These are phyloP conservation scores for Hirschioporus abietinus DNA, from an alignment of 768 basidiomycete species.

Conservation along the genomic window DNA sequence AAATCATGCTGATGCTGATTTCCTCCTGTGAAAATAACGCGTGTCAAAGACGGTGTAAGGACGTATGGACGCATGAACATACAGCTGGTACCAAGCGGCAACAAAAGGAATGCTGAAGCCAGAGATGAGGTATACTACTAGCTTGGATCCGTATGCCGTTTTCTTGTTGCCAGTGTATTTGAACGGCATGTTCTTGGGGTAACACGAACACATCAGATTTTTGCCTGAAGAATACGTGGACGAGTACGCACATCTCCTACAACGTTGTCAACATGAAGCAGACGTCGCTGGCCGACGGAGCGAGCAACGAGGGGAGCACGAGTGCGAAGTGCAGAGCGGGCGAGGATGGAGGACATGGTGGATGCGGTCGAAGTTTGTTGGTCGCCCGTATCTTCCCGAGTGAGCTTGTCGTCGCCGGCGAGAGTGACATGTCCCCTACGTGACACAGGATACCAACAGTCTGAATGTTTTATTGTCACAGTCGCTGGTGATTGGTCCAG, in stretches of 20 bases:
- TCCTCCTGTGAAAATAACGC: constrained; percentile 33
- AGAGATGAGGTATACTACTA: constrained; percentile 38
- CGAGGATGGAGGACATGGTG: constrained; percentile 12
- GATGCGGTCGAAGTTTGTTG: background rate
- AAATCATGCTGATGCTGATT: constrained; percentile 22
- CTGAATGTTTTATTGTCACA: no score
- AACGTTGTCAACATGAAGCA: constrained; percentile 27
- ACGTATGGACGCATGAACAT: constrained; percentile 25
- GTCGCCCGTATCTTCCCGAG: background rate
- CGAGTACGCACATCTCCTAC: constrained; percentile 10
- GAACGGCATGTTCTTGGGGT: constrained; percentile 29
- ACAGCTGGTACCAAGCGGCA: constrained; percentile 63
- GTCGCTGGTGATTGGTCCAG: background rate
- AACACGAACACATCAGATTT: constrained; percentile 8
- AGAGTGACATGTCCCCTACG: background rate
- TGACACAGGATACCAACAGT: no score
- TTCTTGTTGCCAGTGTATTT: constrained; percentile 21
- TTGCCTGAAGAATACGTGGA: constrained; percentile 52
- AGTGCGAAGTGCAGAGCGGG: constrained; percentile 5
- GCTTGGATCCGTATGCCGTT: constrained; percentile 35
- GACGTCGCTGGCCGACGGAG: constrained; percentile 52
- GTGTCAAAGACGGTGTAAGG: constrained; percentile 5
- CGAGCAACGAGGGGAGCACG: constrained; percentile 38
- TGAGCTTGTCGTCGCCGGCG: background rate
- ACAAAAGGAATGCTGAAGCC: constrained; percentile 68